A percentile compares a stretch with the other conserved stretches of the same genome.
Evolutionary conservation across 768 basidiomycete species (phyloP).

Genomic region (Leccinum rimulosum): DNA sequence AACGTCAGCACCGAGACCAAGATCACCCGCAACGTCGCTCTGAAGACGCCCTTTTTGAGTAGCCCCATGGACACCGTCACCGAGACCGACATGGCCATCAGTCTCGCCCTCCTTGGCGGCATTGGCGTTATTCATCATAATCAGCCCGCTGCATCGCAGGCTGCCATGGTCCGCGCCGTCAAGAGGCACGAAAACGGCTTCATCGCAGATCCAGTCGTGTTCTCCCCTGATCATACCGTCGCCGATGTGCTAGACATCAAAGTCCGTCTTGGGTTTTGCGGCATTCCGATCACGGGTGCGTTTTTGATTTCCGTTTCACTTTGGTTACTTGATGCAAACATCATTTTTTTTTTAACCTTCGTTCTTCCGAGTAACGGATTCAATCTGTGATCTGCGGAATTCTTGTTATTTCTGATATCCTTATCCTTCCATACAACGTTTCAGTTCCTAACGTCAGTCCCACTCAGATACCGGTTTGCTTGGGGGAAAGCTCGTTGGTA

Average conservation of each 20-base stretch:
- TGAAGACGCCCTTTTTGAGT: constrained; percentile 96
- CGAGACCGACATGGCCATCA: constrained; percentile 90
- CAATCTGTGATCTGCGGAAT: constrained; percentile 74
- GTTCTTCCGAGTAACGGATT: constrained; percentile 82
- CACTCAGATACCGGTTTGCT: constrained; percentile 77
- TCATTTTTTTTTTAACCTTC: constrained; percentile 61
- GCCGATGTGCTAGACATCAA: constrained; percentile 94
- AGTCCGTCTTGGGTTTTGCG: constrained; percentile 87
- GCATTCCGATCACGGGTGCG: constrained; percentile 96
- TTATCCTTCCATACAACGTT: background rate
- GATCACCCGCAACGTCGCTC: constrained; percentile 84
- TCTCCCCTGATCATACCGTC: constrained; percentile 73
- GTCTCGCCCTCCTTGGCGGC: constrained; percentile 92
- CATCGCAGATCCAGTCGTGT: constrained; percentile 90
- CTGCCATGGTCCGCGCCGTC: constrained; percentile 95
- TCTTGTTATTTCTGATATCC: constrained; percentile 19
- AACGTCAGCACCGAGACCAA: constrained; percentile 80
- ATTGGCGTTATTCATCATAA: constrained; percentile 99
- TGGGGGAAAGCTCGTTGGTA: constrained; percentile 92
- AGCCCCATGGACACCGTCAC: constrained; percentile 99
- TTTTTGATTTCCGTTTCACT: constrained; percentile 18
- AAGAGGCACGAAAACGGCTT: constrained; percentile 99
- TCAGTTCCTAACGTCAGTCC: constrained; percentile 18
- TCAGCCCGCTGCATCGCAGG: constrained; percentile 78
- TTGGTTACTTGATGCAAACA: constrained; percentile 45